Base-by-base conservation (phyloP, 2,329 filamentous ascomycete genomes). In the Plectosphaerella sp. region DNA sequence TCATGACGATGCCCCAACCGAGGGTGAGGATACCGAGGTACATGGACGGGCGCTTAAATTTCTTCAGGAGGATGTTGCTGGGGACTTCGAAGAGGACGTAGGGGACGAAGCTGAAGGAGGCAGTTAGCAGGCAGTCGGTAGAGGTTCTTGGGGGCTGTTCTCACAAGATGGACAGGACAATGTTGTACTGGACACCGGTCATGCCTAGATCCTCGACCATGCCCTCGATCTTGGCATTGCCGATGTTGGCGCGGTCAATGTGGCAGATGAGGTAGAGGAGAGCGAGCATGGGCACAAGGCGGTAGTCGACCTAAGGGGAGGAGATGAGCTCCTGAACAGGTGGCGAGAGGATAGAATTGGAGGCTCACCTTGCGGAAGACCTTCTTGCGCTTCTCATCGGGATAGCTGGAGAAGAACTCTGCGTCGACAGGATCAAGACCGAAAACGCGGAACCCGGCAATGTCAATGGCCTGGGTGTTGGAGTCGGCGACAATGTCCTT, bases 11-110 rank as follows among this genome's bases (percentile, higher is more conserved):
- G 35, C 59, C 61, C 62, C 62, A 76, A 10, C 75, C 62, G 10
- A 82, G 63, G 74, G 88, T 87, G 55, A 88, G 86, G 4, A 75
- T 67, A 0, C 84, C 82, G 45, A 87, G 73, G 59, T 88, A 89
- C 43, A 84, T 66, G 25, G 79, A 83, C 0, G 86, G 86, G 1
- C 79, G 73, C 35, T 54, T 61, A 57, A 86, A 71, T 5, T 74
- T 76, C 62, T 87, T 87, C 43, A 88, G 76, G 16, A 88, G 64
- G 36, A 86, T 67, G 59, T 88, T 88, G 41, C 82, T 86, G 42
- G 84, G 62, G 0, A 78, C 72, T 60, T 87, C 84, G 56, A 84
- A 81, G 18, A 86, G 67, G 0, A 83, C 69, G 62, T 88, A 88
- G 2, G 81, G 54, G 22, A 58, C 37, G 47, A 48, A 48, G 47